Evolutionary conservation across 2,329 filamentous ascomycete genomes (phyloP), one percentile per base, ranked within the genome.

Genomic region (Dothistroma pini): DNA sequence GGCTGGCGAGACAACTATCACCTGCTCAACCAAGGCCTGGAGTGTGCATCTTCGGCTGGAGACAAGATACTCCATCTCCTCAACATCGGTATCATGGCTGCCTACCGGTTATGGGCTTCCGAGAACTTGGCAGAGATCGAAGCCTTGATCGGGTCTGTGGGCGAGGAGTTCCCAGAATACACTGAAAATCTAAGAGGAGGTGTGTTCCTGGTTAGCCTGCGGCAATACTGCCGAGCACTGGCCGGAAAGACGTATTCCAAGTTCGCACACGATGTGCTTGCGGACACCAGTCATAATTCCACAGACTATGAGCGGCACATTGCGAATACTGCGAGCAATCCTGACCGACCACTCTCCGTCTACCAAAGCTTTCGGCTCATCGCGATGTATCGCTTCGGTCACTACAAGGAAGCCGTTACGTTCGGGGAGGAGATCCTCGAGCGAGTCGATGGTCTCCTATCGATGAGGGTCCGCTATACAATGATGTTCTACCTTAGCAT

Each of bases 131-230:
- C 80, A 14, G 89, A 93, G 59, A 77, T 91, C 0, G 89, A 92
- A 71, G 82, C 82, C 0, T 90, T 86, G 70, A 89, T 88, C 67
- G 83, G 86, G 53, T 90, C 88, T 63, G 83, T 86, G n/a, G 88
- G 87, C 62, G 84, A 91, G 63, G 89, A 92, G 64, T 84, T 90
- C 60, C 84, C 85, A 1, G 85, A 88, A 54, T 93, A 89, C 89
- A 79, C 86, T 52, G 78, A 82, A 50, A 89, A 92, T 68, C 83
- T 88, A 1, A 82, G 89, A 60, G 90, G 90, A 16, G 90, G 90
- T 2, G 85, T 86, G 0, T 78, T 91, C 56, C 77, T 93, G 7
- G 84, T 89, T 62, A 82, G 84, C 2, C 80, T 88, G 3, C 79
- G 87, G 54, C 89, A 93, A 71, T 81, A 84, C 25, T 84, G 82